Evolutionary conservation across 352 stramenopile genomes (phyloP).

Genomic region (Globisporangium acanthophoron): DNA sequence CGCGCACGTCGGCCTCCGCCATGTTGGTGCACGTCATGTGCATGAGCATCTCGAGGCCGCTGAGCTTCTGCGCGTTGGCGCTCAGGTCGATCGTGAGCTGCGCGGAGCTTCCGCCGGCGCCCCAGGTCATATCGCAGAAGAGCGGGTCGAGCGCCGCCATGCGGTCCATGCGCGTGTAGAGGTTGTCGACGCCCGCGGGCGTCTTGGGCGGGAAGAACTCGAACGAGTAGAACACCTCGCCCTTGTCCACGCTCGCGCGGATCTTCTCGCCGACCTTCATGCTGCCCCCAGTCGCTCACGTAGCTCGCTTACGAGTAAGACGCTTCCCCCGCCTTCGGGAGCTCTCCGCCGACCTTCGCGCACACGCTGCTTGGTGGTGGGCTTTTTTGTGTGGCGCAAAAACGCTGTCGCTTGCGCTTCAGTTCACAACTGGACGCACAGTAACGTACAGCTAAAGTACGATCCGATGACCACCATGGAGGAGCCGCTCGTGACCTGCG

Average conservation of each 20-base stretch:
- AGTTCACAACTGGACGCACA: no score
- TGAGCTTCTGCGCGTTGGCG: constrained; percentile 89
- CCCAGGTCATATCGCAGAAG: constrained; percentile 99
- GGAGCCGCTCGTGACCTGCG: not conserved
- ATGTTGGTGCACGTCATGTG: constrained; percentile 99
- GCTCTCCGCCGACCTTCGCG: no score
- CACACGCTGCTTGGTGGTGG: no score
- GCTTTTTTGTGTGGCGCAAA: no score
- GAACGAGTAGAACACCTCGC: constrained; percentile 94
- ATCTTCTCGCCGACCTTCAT: constrained; percentile 92
- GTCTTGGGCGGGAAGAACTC: constrained; percentile 99
- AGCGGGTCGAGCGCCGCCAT: constrained; percentile 94
- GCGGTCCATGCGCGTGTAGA: constrained; percentile 95
- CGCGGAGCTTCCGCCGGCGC: constrained; percentile 94
- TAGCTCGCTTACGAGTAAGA: no score
- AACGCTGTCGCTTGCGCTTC: no score
- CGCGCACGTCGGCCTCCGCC: constrained; percentile 88
- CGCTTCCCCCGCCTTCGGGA: no score
- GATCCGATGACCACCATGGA: no score
- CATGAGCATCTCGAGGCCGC: constrained; percentile 91
- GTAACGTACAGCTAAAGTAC: no score
- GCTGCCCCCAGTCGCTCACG: not conserved
- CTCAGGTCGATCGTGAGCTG: constrained; percentile 95
- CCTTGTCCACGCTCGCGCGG: constrained; percentile 60
- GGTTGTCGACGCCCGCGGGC: constrained; percentile 94